Conservation (phyloP, 805 yeast species). For the Candida glaebosa region DNA sequence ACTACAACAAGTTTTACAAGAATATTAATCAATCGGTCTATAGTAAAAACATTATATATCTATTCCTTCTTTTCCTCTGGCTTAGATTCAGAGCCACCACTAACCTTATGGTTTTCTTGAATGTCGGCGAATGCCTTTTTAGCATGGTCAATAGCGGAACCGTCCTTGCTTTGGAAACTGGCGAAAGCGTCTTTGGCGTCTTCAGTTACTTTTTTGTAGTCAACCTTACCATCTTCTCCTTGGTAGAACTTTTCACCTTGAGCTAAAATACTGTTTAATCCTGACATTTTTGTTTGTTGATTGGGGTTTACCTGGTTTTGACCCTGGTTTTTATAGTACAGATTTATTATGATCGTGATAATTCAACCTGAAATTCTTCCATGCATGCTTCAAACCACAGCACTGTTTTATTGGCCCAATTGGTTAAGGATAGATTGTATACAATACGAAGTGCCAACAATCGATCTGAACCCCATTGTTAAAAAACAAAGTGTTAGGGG, state of each 20-base stretch:
- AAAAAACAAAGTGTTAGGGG: no score
- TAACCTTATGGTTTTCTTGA: not conserved
- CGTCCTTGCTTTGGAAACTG: slow-evolving; percentile 26
- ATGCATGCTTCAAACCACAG: not conserved
- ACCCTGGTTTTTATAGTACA: not conserved
- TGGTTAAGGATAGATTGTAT: not conserved
- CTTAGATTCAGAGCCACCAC: not conserved
- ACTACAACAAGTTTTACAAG: slow-evolving; percentile 29
- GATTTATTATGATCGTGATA: not conserved
- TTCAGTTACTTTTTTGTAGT: slow-evolving; percentile 20
- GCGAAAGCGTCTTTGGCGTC: slow-evolving; percentile 36
- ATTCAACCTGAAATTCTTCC: not conserved
- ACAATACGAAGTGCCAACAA: not conserved
- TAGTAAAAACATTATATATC: not conserved
- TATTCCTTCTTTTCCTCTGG: not conserved
- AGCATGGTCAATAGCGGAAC: slow-evolving; percentile 27
- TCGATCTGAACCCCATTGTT: not conserved
- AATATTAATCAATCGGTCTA: slow-evolving; percentile 9
- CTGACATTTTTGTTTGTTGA: slow-evolving; percentile 27
- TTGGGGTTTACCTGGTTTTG: not conserved
- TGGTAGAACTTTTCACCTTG: slow-evolving; percentile 15
- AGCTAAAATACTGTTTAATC: slow-evolving; percentile 12
- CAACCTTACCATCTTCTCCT: slow-evolving; percentile 15
- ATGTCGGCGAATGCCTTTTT: slow-evolving; percentile 28
- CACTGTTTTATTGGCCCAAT: not conserved